These are phyloP conservation scores for Micromonas commoda DNA, from an alignment of 139 green algal species.

Conservation along the genomic window DNA sequence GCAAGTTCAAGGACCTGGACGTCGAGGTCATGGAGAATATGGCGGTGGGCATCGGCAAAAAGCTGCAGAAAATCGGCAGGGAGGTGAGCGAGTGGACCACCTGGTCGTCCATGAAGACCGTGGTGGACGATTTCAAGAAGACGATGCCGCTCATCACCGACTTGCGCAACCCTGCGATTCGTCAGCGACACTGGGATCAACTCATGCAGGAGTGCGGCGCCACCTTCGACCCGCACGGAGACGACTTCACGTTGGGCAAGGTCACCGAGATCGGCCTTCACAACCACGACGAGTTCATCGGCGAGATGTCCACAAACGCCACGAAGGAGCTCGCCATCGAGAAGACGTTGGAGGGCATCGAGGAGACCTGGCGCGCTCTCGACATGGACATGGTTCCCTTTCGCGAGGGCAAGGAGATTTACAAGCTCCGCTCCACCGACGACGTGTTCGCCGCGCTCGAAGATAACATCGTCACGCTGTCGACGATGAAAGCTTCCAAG, in stretches of 20 bases:
- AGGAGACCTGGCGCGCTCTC: constrained; percentile 46
- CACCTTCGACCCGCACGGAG: constrained; percentile 56
- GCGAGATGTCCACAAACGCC: constrained; percentile 63
- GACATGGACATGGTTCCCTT: constrained; percentile 63
- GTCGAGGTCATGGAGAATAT: constrained; percentile 74
- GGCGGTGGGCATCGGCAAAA: constrained; percentile 57
- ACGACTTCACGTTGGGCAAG: constrained; percentile 67
- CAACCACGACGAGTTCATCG: constrained; percentile 69
- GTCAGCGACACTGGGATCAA: constrained; percentile 67
- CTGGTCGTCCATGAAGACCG: constrained; percentile 63
- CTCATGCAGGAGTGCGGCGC: constrained; percentile 59
- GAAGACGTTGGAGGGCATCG: constrained; percentile 47
- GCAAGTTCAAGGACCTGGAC: constrained; percentile 66
- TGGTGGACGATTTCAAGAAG: constrained; percentile 77
- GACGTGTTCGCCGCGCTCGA: constrained; percentile 74
- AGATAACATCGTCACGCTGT: constrained; percentile 76
- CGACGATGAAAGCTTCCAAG: constrained; percentile 79
- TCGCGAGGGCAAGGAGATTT: constrained; percentile 48
- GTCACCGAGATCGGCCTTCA: constrained; percentile 66
- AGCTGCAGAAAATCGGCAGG: constrained; percentile 61
- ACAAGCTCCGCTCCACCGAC: constrained; percentile 71
- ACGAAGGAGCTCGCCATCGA: constrained; percentile 67
- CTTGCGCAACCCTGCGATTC: constrained; percentile 74
- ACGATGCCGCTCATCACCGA: constrained; percentile 84
- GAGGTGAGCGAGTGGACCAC: constrained; percentile 70